phyloP scores from a whole-genome alignment of 768 basidiomycete genomes.

The Suillus variegatus region DNA sequence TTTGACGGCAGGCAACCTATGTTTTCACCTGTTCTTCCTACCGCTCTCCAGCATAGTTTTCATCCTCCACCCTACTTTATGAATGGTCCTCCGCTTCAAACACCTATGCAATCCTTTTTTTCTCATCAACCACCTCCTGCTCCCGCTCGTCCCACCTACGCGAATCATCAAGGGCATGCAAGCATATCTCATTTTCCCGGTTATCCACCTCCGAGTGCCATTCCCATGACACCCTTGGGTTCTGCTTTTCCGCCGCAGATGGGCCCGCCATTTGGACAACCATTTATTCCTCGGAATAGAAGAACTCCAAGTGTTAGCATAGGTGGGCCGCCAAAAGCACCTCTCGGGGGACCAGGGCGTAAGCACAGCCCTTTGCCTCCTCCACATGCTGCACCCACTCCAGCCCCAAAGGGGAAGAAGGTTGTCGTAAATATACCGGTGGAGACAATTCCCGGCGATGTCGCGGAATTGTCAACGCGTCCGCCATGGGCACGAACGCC shows the following conservation, averaged over 20 bases:
- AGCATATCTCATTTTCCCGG: slow-evolving; percentile 68
- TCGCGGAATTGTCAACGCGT: slow-evolving; percentile 41
- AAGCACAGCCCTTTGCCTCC: slow-evolving; percentile 69
- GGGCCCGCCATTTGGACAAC: slow-evolving; percentile 44
- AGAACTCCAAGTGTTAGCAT: slow-evolving; percentile 68
- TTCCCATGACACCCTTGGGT: slow-evolving; percentile 64
- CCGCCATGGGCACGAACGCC: slow-evolving; percentile 66
- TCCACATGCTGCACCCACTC: slow-evolving; percentile 28
- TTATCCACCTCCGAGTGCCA: slow-evolving; percentile 54
- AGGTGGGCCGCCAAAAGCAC: slow-evolving; percentile 88
- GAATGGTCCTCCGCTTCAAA: slow-evolving; percentile 53
- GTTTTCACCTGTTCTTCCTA: slow-evolving; percentile 67
- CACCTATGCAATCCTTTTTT: slow-evolving; percentile 75
- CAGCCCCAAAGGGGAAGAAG: slow-evolving; percentile 61
- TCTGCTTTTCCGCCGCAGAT: slow-evolving; percentile 57
- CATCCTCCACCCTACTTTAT: slow-evolving; percentile 53
- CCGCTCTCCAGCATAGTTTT: slow-evolving; percentile 57
- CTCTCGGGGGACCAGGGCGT: slow-evolving; percentile 75
- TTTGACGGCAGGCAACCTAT: slow-evolving; percentile 47
- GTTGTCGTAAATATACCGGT: slow-evolving; percentile 70
- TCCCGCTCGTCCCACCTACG: slow-evolving; percentile 50
- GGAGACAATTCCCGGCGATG: slow-evolving; percentile 49
- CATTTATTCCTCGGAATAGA: slow-evolving; percentile 62
- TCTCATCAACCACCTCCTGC: slow-evolving; percentile 47
- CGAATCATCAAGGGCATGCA: slow-evolving; percentile 54